Percentiles rank a stretch among this genome's conserved stretches.
Evolutionary conservation across 2,329 filamentous ascomycete species (phyloP).

Genomic region (Phialemoniopsis sp.): DNA sequence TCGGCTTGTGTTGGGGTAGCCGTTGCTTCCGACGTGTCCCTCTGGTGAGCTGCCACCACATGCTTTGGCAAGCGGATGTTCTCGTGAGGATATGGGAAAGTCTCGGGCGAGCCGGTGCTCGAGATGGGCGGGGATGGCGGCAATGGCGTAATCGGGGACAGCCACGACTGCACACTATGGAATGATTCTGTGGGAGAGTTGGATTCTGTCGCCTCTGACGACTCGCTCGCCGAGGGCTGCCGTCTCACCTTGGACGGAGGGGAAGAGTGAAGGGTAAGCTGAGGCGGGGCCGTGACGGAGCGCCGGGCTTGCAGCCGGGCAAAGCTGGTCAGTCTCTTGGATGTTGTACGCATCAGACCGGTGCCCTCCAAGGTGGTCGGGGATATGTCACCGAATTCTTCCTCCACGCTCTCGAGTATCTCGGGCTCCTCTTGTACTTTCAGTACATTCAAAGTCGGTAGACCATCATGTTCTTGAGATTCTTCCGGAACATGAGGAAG

Average conservation of each 20-base stretch:
- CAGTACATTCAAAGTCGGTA: no score
- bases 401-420: no score
- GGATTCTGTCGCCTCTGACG: slow-evolving; percentile 15
- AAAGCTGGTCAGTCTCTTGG: slow-evolving; percentile 1
- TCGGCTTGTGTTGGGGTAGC: slow-evolving; percentile 23
- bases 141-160: slow-evolving; percentile 36
- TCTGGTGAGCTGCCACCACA: slow-evolving; percentile 15
- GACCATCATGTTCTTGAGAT: no score
- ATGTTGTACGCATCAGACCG: not conserved
- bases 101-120: slow-evolving; percentile 28
- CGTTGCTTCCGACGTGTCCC: slow-evolving; percentile 25
- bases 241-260: slow-evolving; percentile 25
- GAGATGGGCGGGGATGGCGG: slow-evolving; percentile 41
- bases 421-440: no score
- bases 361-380: not conserved
- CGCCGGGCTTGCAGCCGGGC: slow-evolving; percentile 7
- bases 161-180: slow-evolving; percentile 49
- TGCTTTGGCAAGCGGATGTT: slow-evolving; percentile 28
- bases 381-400: no score
- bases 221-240: slow-evolving; percentile 12
- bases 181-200: slow-evolving; percentile 45
- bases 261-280: slow-evolving; percentile 35
- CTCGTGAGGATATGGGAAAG: slow-evolving; percentile 34
- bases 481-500: no score
- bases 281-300: slow-evolving; percentile 15